Base-by-base conservation (phyloP, 1,284 basidiomycete species). In the Rhizoctonia solani region DNA sequence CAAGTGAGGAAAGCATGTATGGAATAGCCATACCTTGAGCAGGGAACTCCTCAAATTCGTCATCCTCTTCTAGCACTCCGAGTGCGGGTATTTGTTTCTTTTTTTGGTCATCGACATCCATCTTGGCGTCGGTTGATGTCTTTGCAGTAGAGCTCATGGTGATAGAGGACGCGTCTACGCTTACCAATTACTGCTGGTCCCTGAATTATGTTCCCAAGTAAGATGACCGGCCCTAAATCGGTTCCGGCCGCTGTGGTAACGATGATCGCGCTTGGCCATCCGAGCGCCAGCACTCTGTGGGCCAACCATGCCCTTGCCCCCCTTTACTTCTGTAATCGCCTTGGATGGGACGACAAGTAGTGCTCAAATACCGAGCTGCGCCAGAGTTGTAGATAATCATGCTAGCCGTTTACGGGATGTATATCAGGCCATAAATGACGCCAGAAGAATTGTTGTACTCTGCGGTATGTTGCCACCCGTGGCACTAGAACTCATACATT, bases 401-500 rank as follows among this genome's bases (percentile, higher is more conserved):
- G 21, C 49, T 30, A 37, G 23, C n/a, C 41, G 66, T n/a, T 52
- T 71, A 32, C 46, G 59, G 37, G 54, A 63, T 13, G 68, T 67
- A 19, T 58, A 50, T 39, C 34, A 54, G 42, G 71, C 89, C 21
- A 86, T 95, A 54, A 77, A 90, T 69, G 88, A 88, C 74, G 90
- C 93, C 2, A 89, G 85, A 74, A 83, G 90, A 53, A 85, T 96
- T 72, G 90, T 93, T 27, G 88, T 95, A 70, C 85, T 96, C 49
- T 93, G 89, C 75, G 93, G 93, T 91, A 69, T 74, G 88, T 83
- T 25, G 52, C 29, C 56, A 30, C 30, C 65, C 63, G 54, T 16
- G 23, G 19, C 11, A 34, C 37, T 19, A 13, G 59, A 2, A 11
- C 11, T 34, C 16, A 21, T 27, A 50, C 11, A n/a, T 53, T 61